A percentile compares a stretch with the other conserved stretches of the same genome.
Evolutionary conservation across 176 grass and related monocot species (phyloP).

Genomic region (Bonia amplexicaulis): DNA sequence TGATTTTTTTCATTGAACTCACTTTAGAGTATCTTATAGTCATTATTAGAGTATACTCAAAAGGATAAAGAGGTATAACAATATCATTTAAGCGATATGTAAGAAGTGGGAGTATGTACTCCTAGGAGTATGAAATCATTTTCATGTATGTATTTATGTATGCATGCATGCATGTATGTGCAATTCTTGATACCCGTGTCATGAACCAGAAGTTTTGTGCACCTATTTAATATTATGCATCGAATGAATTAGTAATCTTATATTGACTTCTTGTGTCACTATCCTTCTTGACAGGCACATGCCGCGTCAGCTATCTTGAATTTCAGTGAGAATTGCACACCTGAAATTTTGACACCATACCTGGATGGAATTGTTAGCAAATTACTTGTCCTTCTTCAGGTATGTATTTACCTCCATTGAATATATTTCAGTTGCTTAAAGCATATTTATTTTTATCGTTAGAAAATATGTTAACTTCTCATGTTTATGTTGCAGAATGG

Average conservation of each 20-base stretch:
- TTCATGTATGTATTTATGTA: too few relatives aligned
- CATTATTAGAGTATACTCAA: too few relatives aligned
- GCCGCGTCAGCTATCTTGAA: constrained; percentile 92
- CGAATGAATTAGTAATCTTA: background rate
- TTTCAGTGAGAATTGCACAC: constrained; percentile 97
- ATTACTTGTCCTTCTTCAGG: constrained; percentile 96
- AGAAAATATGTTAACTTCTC: constrained; percentile 14
- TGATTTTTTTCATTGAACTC: too few relatives aligned
- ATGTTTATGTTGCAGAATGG: constrained; percentile 61
- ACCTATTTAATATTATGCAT: background rate
- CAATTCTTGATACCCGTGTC: background rate
- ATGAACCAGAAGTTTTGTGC: background rate
- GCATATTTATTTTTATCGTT: background rate
- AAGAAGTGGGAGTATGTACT: too few relatives aligned
- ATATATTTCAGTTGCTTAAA: constrained; percentile 5
- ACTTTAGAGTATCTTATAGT: too few relatives aligned
- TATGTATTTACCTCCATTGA: constrained; percentile 11
- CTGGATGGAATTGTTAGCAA: constrained; percentile 92
- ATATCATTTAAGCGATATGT: too few relatives aligned
- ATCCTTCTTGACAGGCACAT: constrained; percentile 63
- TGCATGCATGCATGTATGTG: too few relatives aligned
- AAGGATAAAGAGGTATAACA: too few relatives aligned
- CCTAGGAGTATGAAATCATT: too few relatives aligned
- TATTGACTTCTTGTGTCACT: background rate
- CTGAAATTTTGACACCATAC: constrained; percentile 90